Percentiles rank a stretch among this genome's conserved stretches.
These are phyloP conservation scores for Xylaria sp. DNA, from an alignment of 2,329 filamentous ascomycete genomes.

Conservation along the genomic window DNA sequence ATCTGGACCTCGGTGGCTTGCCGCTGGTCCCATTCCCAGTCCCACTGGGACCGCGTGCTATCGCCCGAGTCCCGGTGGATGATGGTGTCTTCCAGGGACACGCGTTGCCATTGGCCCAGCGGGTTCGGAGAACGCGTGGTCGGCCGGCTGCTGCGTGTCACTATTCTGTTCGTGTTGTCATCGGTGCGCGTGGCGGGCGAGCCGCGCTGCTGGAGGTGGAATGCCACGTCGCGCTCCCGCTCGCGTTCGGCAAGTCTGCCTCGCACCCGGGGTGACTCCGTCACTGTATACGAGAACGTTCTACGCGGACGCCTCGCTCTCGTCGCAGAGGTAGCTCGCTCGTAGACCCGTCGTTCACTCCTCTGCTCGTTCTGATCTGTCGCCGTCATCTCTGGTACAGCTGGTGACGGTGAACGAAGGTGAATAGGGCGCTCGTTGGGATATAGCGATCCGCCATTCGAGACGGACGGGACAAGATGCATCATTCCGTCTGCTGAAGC, in stretches of 20 bases:
- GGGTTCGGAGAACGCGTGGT: conserved; percentile 7
- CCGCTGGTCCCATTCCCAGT: conserved; percentile 9
- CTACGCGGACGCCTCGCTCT: conserved; percentile 20
- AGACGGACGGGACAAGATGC: conserved; percentile 30
- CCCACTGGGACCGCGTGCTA: conserved; percentile 1
- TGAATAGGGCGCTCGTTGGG: conserved; percentile 28
- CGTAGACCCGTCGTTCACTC: not conserved
- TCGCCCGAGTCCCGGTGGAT: conserved; percentile 27
- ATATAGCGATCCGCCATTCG: conserved; percentile 26
- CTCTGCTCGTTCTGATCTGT: not conserved
- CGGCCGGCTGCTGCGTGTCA: not conserved
- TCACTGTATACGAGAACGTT: conserved; percentile 35
- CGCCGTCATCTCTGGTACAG: not conserved
- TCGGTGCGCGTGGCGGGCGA: conserved; percentile 13
- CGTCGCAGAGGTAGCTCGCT: not conserved
- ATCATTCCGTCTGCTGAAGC: conserved; percentile 35
- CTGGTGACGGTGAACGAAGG: conserved; percentile 32
- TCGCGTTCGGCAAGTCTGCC: not conserved
- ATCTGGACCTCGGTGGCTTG: not conserved
- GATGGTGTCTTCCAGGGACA: conserved; percentile 32
- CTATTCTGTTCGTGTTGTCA: not conserved
- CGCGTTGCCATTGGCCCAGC: conserved; percentile 29
- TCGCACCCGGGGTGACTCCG: conserved; percentile 20
- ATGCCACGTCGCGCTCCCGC: conserved; percentile 13
- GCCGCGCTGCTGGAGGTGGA: conserved; percentile 6